Evolutionary conservation across 441 rosid genomes (phyloP).

Genomic region (Macaranga tanarius): DNA sequence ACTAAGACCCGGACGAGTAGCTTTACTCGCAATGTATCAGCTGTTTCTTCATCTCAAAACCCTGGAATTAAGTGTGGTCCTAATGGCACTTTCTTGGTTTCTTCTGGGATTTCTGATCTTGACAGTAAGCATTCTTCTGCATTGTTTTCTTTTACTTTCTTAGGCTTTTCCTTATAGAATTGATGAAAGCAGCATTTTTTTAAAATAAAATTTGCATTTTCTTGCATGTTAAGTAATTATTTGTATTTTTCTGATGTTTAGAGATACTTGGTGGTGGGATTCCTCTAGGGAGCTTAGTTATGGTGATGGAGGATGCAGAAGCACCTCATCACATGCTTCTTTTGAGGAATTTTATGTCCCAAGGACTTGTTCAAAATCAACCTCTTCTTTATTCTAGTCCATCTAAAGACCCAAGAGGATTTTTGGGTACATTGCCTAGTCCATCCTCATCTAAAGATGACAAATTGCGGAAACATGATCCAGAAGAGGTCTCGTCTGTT

Average conservation of each 20-base stretch:
- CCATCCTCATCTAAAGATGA: constrained; percentile 67
- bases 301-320: constrained; percentile 97
- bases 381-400: constrained; percentile 85
- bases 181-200: background rate
- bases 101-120: constrained; percentile 84
- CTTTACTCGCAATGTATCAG: constrained; percentile 67
- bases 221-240: background rate
- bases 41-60: constrained; percentile 38
- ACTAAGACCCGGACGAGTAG: constrained; percentile 64
- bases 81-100: constrained; percentile 64
- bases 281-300: constrained; percentile 78
- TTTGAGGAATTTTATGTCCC: constrained; percentile 90
- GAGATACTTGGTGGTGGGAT: constrained; percentile 87
- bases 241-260: constrained; percentile 25
- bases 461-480: constrained; percentile 41
- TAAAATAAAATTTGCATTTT: background rate
- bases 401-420: constrained; percentile 74
- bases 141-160: background rate
- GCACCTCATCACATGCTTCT: constrained; percentile 95
- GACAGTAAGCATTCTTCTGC: constrained; percentile 70
- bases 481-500: constrained; percentile 48
- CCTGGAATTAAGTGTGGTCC: constrained; percentile 88
- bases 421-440: constrained; percentile 86
- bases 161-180: background rate
- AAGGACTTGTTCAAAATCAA: constrained; percentile 84